Base-by-base conservation (phyloP, 768 basidiomycete genomes). In the Boletellus ananas region DNA sequence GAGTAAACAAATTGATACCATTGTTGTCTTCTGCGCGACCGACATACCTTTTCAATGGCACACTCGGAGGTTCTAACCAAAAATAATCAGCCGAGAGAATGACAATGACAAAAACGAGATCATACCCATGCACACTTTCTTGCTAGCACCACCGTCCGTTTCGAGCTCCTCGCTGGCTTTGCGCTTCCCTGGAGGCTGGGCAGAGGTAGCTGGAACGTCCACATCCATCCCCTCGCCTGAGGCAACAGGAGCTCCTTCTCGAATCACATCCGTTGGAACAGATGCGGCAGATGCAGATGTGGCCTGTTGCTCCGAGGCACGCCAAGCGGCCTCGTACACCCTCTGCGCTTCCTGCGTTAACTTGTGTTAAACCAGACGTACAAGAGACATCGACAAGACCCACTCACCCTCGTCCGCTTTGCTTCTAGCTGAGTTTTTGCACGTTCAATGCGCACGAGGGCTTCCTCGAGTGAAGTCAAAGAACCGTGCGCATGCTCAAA, bases 401-500 rank as follows among this genome's bases (percentile, higher is more conserved):
- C 34, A 61, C 72, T 34, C 21, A 87, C 90, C 75, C 80, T 87
- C 14, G 77, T 78, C 18, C 89, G 76, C 52, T 78, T 73, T 14
- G 72, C 68, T 49, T 85, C 81, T n/a, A 84, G 77, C 43, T 84
- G 79, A 41, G 70, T 71, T 52, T 79, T 79, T 16, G 85, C 83
- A 55, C 79, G 80, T 55, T 87, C 80, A 18, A 90, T 72, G 52
- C 81, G 81, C 47, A 80, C 79, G 39, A 86, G 63, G 36, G 80
- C 80, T 10, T 72, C 69, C 34, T 90, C 82, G 25, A 90, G 72
- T 34, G 83, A 80, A 25, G 79, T 73, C 13, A 90, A 73, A 20
- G 80, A 77, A 1, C 95, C 95, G 59, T 93, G 77, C 4, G 87
- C 70, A 56, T 90, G 81, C 64, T 97, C 95, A 59, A 97, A 96